Conservation (phyloP, 2,329 filamentous ascomycete species). For the Aschersonia sp. region DNA sequence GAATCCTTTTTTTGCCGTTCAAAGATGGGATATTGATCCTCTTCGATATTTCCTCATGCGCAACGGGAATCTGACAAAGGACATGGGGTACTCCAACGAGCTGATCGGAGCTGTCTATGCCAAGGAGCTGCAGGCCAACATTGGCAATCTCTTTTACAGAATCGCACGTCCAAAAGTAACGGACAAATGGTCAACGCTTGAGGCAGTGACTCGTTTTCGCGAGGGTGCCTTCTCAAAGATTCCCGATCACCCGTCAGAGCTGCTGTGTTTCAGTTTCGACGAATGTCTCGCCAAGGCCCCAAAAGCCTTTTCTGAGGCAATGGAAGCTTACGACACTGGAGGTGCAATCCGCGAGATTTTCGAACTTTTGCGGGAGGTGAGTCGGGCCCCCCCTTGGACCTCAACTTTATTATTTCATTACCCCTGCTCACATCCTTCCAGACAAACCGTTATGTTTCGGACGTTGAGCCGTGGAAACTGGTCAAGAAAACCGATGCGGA, state of each 20-base stretch:
- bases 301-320: conserved; percentile 28
- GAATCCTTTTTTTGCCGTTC: conserved; percentile 80
- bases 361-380: conserved; percentile 43
- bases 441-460: conserved; percentile 36
- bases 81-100: conserved; percentile 74
- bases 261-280: conserved; percentile 13
- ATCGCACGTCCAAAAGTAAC: conserved; percentile 46
- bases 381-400: background rate
- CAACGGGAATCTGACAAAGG: conserved; percentile 61
- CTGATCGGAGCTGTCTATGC: conserved; percentile 64
- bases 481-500: conserved; percentile 20
- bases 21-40: conserved; percentile 74
- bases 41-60: conserved; percentile 82
- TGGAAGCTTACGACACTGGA: conserved; percentile 51
- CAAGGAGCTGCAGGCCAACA: conserved; percentile 58
- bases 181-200: conserved; percentile 45
- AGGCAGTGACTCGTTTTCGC: conserved; percentile 30
- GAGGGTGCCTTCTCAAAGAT: conserved; percentile 11
- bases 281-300: conserved; percentile 8
- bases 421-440: conserved; percentile 5
- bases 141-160: conserved; percentile 70
- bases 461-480: conserved; percentile 53
- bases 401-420: background rate
- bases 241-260: background rate
- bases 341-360: conserved; percentile 51